These are phyloP conservation scores for Populus ilicifolia DNA, from an alignment of 345 rosid species.

Conservation along the genomic window DNA sequence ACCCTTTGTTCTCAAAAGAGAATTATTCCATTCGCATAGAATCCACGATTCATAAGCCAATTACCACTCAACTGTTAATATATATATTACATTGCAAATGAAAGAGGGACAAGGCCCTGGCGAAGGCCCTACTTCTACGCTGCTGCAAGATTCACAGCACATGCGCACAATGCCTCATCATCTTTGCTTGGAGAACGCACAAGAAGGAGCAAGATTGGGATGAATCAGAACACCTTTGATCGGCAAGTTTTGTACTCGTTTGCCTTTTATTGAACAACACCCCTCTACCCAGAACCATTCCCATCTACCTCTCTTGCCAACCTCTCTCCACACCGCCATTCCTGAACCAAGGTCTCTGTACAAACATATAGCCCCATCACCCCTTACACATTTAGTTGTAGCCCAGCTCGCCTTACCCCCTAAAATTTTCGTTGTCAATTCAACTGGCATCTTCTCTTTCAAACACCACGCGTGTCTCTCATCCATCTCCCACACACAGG, in stretches of 20 bases:
- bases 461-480: conserved; percentile 29
- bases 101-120: too few relatives aligned
- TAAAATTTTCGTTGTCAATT: conserved; percentile 32
- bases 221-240: conserved; percentile 40
- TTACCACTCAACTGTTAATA: too few relatives aligned
- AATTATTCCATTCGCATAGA: too few relatives aligned
- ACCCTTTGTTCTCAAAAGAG: too few relatives aligned
- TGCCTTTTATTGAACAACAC: conserved; percentile 24
- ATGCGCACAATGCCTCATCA: too few relatives aligned
- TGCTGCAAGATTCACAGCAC: too few relatives aligned
- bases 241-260: conserved; percentile 25
- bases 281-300: conserved; percentile 57
- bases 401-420: conserved; percentile 39
- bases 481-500: conserved; percentile 40
- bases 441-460: conserved; percentile 31
- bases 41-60: too few relatives aligned
- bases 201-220: conserved; percentile 35
- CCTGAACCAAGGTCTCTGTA: conserved; percentile 49
- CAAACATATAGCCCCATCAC: conserved; percentile 36
- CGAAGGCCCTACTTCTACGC: too few relatives aligned
- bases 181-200: too few relatives aligned
- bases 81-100: too few relatives aligned
- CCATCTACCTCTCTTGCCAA: conserved; percentile 29
- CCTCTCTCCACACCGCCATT: conserved; percentile 46
- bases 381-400: conserved; percentile 40